phyloP scores from a whole-genome alignment of 1,284 basidiomycete genomes.

The Trichosporon sp. region DNA sequence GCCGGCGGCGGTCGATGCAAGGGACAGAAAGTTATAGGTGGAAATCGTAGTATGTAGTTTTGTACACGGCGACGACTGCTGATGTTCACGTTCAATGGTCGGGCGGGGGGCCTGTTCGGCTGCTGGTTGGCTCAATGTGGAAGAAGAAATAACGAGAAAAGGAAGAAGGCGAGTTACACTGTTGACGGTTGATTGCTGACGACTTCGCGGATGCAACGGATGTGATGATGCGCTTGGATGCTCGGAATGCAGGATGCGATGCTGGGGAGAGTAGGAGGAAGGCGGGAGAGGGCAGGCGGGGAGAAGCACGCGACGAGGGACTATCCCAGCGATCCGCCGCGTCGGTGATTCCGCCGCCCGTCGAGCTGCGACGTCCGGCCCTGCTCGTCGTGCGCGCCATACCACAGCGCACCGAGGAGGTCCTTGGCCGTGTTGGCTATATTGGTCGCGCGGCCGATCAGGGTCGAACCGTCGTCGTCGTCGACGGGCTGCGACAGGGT shows the following conservation, averaged over 20 bases:
- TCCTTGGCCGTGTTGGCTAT: constrained; percentile 51
- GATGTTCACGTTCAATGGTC: not conserved
- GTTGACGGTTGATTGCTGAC: not conserved
- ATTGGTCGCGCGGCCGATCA: constrained; percentile 48
- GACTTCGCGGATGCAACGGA: not conserved
- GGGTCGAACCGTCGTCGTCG: constrained; percentile 40
- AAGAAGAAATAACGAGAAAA: not conserved
- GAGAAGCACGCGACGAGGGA: too few relatives aligned
- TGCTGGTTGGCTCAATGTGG: not conserved
- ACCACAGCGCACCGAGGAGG: constrained; percentile 50
- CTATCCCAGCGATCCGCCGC: constrained; percentile 10
- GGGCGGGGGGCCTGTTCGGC: not conserved
- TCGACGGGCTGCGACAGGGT: constrained; percentile 21
- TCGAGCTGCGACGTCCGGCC: not conserved
- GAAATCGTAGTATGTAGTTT: not conserved
- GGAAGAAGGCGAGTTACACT: not conserved
- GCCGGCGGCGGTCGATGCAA: not conserved
- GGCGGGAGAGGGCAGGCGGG: not conserved
- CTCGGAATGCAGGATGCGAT: not conserved
- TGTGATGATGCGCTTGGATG: not conserved
- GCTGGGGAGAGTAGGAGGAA: not conserved
- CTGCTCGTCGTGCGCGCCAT: constrained; percentile 28
- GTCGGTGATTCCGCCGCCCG: constrained; percentile 3
- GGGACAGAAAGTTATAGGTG: not conserved
- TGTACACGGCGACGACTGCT: not conserved